Evolutionary conservation across 108 stramenopile genomes (phyloP).

Genomic region (Conticribra guillardii): DNA sequence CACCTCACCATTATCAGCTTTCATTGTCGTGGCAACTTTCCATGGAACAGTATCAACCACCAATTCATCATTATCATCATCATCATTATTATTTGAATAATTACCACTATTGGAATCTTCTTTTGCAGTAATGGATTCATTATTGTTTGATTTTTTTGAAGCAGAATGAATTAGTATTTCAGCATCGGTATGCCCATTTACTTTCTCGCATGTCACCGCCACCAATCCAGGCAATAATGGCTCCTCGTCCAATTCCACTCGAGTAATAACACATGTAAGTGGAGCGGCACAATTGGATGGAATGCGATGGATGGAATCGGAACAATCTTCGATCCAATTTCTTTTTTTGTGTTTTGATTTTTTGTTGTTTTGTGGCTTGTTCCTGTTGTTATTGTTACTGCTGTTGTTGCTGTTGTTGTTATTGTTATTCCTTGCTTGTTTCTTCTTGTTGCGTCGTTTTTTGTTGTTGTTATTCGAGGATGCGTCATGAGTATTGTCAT

Average conservation of each 20-base stretch:
- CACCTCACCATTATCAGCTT: slow-evolving; percentile 15
- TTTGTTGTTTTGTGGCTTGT: slow-evolving; percentile 8
- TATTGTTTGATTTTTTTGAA: no score
- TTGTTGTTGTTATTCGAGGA: background rate
- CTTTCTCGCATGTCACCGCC: background rate
- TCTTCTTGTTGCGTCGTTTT: slow-evolving; percentile 8
- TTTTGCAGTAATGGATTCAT: no score
- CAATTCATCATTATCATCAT: background rate
- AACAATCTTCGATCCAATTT: slow-evolving; percentile 44
- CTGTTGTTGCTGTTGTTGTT: slow-evolving; percentile 1
- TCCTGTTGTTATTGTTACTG: slow-evolving; percentile 16
- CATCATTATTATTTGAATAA: background rate
- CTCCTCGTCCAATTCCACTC: slow-evolving; percentile 35
- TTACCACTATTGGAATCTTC: background rate
- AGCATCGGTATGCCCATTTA: no score
- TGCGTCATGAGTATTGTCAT: no score
- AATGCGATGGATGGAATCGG: slow-evolving; percentile 33
- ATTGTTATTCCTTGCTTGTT: slow-evolving; percentile 8
- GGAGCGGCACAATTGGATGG: slow-evolving; percentile 28
- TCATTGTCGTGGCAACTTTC: background rate
- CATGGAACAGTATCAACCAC: background rate
- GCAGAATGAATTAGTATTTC: no score
- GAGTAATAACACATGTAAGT: slow-evolving; percentile 26
- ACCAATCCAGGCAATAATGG: background rate
- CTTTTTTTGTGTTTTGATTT: slow-evolving; percentile 4